Conservation (phyloP, 257 asterid species). For the Solanum paucissectum region DNA sequence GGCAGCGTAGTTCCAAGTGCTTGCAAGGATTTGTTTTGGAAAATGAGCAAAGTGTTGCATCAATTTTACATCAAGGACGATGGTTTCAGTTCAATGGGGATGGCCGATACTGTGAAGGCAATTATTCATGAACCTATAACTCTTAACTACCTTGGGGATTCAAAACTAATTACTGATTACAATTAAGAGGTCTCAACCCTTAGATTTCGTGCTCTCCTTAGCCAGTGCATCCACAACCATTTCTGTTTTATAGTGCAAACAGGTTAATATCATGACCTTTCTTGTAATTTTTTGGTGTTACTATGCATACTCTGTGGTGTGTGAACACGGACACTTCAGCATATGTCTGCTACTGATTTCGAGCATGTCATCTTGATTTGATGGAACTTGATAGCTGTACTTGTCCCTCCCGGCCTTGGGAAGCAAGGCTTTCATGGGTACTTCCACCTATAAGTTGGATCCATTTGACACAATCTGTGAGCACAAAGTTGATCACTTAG, state of each 20-base stretch:
- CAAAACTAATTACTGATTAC: background rate
- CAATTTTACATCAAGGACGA: slow-evolving; percentile 59
- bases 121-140: slow-evolving; percentile 50
- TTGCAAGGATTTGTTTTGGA: slow-evolving; percentile 83
- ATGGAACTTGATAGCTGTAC: slow-evolving; percentile 61
- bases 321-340: background rate
- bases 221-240: background rate
- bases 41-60: slow-evolving; percentile 53
- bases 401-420: slow-evolving; percentile 63
- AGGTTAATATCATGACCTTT: background rate
- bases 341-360: background rate
- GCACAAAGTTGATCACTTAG: slow-evolving; percentile 80
- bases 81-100: slow-evolving; percentile 53
- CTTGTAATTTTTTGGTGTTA: background rate
- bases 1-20: slow-evolving; percentile 48
- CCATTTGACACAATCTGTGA: slow-evolving; percentile 72
- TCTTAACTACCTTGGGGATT: background rate
- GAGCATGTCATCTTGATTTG: slow-evolving; percentile 62
- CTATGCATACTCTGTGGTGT: background rate
- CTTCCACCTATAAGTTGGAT: slow-evolving; percentile 72
- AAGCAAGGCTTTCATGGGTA: slow-evolving; percentile 80
- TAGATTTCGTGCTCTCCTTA: background rate
- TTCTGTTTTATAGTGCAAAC: background rate
- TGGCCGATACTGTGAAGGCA: slow-evolving; percentile 37
- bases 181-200: background rate